Conservation (phyloP, 2,329 filamentous ascomycete species). For the Phaeosphaeriaceae sp. region DNA sequence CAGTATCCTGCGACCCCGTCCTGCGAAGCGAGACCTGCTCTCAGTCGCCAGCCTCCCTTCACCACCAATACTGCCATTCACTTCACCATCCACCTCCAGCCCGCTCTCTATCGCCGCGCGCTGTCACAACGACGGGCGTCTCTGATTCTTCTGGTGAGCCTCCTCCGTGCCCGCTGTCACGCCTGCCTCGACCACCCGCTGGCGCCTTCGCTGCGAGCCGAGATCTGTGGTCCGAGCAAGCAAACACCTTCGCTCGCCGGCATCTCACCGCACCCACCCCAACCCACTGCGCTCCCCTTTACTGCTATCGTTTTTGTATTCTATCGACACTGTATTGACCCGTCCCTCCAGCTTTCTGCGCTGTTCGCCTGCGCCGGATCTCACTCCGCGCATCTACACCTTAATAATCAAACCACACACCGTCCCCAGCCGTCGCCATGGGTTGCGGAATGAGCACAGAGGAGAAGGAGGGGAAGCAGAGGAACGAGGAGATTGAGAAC, state of each 20-base stretch:
- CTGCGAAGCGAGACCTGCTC: constrained; percentile 40
- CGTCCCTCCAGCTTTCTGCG: constrained; percentile 35
- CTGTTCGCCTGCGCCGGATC: constrained; percentile 46
- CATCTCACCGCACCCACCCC: constrained; percentile 6
- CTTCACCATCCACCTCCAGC: constrained; percentile 11
- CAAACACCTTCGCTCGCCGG: constrained; percentile 14
- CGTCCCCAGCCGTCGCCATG: constrained; percentile 70
- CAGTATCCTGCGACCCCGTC: constrained; percentile 34
- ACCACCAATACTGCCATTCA: constrained; percentile 12
- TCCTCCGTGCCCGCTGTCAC: constrained; percentile 11
- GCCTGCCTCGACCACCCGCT: constrained; percentile 13
- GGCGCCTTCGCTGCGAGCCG: constrained; percentile 12
- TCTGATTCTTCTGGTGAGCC: constrained; percentile 42
- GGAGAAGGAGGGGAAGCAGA: constrained; percentile 99
- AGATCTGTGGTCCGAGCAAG: constrained; percentile 11
- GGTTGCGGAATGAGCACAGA: constrained; percentile 99
- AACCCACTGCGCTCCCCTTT: constrained; percentile 4
- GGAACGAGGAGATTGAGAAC: constrained; percentile 99
- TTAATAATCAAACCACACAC: constrained; percentile 32
- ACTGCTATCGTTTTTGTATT: constrained; percentile 7
- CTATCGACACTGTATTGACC: constrained; percentile 19
- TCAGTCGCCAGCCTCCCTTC: constrained; percentile 40
- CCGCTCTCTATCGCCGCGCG: background rate
- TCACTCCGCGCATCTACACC: constrained; percentile 29
- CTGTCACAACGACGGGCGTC: constrained; percentile 2